Evolutionary conservation across 2,329 filamentous ascomycete species (phyloP).

Genomic region (Fusarium albosuccineum): DNA sequence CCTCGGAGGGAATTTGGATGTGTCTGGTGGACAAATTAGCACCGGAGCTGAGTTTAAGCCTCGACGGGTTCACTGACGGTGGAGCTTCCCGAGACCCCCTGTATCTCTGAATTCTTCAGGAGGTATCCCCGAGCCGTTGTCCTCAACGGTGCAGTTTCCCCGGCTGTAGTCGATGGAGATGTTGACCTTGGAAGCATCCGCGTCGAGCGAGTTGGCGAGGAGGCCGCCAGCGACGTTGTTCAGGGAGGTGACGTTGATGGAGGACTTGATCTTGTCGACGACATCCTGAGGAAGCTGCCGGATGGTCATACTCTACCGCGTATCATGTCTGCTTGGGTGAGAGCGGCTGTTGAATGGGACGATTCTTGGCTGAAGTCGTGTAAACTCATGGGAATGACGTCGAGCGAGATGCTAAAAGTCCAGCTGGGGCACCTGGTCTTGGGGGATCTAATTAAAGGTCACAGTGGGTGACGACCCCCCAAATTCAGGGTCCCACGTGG

Average conservation of each 20-base stretch:
- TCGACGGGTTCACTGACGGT: conserved; percentile 67
- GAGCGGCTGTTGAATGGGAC: background rate
- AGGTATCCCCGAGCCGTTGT: conserved; percentile 84
- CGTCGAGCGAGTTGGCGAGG: conserved; percentile 87
- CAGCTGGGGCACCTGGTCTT: conserved; percentile 16
- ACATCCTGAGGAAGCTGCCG: conserved; percentile 77
- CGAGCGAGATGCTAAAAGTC: conserved; percentile 16
- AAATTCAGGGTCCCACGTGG: conserved; percentile 38
- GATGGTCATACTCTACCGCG: conserved; percentile 68
- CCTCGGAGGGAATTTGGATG: conserved; percentile 75
- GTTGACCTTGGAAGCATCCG: conserved; percentile 75
- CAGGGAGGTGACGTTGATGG: conserved; percentile 81
- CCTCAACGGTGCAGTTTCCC: conserved; percentile 84
- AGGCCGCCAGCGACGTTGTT: conserved; percentile 79
- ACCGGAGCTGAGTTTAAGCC: background rate
- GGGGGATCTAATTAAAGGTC: conserved; percentile 36
- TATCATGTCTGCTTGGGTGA: conserved; percentile 34
- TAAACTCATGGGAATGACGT: conserved; percentile 26
- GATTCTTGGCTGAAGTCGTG: background rate
- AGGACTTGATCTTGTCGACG: conserved; percentile 85
- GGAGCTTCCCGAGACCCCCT: conserved; percentile 79
- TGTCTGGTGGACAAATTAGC: conserved; percentile 66
- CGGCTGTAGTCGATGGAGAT: conserved; percentile 80
- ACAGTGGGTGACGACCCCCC: conserved; percentile 37
- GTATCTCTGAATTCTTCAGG: conserved; percentile 77